A percentile compares a stretch with the other conserved stretches of the same genome.
These are phyloP conservation scores for Cryptococcus sp. DNA, from an alignment of 1,284 basidiomycete species.

Conservation along the genomic window DNA sequence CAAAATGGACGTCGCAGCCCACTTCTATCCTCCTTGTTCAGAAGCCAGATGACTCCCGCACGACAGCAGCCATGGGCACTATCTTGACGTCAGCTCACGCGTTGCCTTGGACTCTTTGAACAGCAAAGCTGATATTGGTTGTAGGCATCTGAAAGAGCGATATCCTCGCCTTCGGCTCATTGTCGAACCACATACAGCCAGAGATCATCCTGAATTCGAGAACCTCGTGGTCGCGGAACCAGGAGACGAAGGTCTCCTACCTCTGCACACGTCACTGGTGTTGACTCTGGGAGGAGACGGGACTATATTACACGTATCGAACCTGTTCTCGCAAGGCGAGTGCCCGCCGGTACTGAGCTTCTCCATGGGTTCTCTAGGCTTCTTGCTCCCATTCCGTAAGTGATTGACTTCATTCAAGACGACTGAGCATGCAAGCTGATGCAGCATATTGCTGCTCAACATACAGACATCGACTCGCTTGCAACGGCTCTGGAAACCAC, in stretches of 20 bases:
- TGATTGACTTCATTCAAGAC: slow-evolving; percentile 21
- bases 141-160: slow-evolving; percentile 29
- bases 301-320: slow-evolving; percentile 91
- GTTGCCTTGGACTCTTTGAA: slow-evolving; percentile 54
- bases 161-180: slow-evolving; percentile 39
- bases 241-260: slow-evolving; percentile 30
- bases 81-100: slow-evolving; percentile 54
- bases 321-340: slow-evolving; percentile 78
- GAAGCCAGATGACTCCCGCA: slow-evolving; percentile 55
- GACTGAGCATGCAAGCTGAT: slow-evolving; percentile 56
- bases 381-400: slow-evolving; percentile 90
- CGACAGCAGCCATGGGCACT: slow-evolving; percentile 51
- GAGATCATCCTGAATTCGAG: slow-evolving; percentile 37
- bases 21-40: slow-evolving; percentile 57
- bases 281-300: slow-evolving; percentile 94
- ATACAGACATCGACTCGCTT: slow-evolving; percentile 51
- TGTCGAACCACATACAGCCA: slow-evolving; percentile 46
- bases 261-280: slow-evolving; percentile 68
- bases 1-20: slow-evolving; percentile 40
- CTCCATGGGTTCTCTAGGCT: slow-evolving; percentile 93
- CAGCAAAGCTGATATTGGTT: slow-evolving; percentile 4
- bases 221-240: slow-evolving; percentile 36
- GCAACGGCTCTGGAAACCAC: slow-evolving; percentile 74
- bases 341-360: slow-evolving; percentile 95
- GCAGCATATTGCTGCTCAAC: neutral